Base-by-base conservation (phyloP, 1,139 yeast genomes). In the Sugiyamaella novakii region DNA sequence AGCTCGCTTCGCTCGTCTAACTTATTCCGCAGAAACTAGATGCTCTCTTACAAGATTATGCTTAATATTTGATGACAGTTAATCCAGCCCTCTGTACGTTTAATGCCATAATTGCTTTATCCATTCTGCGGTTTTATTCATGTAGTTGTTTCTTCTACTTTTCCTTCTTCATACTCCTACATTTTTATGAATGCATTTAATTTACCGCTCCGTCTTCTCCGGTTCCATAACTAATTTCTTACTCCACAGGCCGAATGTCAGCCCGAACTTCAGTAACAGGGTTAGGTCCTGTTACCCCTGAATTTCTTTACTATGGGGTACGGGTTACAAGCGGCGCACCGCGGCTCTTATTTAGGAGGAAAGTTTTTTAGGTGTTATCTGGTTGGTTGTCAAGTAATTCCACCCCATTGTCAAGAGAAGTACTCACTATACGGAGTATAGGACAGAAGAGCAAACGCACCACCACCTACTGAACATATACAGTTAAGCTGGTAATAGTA, bases 11-110 rank as follows among this genome's bases (percentile, higher is more conserved):
- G n/a, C n/a, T n/a, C n/a, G n/a, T n/a, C 17, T 33, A 17, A 42
- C 33, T 36, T 41, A 42, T 25, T 30, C 11, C 30, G n/a, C 12
- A 49, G 49, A 59, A 59, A 53, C 60, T 60, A 17, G 64, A 60
- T 42, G 58, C 58, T 44, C 51, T 60, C 40, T 44, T 60, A 31
- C 53, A 51, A 21, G 59, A 53, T 33, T 56, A 59, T 30, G 39
- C 42, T 24, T 30, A 41, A 34, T 34, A 50, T n/a, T n/a, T n/a
- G n/a, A n/a, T n/a, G n/a, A n/a, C n/a, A n/a, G n/a, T n/a, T n/a
- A n/a, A n/a, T n/a, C n/a, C n/a, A n/a, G n/a, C n/a, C n/a, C n/a
- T n/a, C n/a, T n/a, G n/a, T n/a, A n/a, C n/a, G n/a, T n/a, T n/a
- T n/a, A n/a, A n/a, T n/a, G n/a, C n/a, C n/a, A n/a, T n/a, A n/a